phyloP scores from a whole-genome alignment of 1,284 basidiomycete genomes.

The Schizopora paradoxa region DNA sequence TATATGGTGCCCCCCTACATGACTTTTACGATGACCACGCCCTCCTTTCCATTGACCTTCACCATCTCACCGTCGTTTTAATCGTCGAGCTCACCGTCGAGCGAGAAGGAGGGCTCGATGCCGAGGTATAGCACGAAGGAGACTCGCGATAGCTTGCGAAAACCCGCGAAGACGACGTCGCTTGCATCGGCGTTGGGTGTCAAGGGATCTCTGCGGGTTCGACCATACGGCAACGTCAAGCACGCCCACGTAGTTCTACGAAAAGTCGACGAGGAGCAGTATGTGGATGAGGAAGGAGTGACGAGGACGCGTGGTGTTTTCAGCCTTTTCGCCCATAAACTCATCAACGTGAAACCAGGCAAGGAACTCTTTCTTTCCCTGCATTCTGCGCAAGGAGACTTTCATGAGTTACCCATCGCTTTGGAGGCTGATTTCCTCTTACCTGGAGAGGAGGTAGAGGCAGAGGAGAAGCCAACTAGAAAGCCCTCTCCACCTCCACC shows the following conservation, averaged over 20 bases:
- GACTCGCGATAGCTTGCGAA: too few relatives aligned
- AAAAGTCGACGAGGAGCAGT: constrained; percentile 15
- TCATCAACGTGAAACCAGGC: constrained; percentile 16
- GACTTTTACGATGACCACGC: too few relatives aligned
- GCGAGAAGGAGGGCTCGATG: too few relatives aligned
- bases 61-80: too few relatives aligned
- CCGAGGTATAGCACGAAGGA: too few relatives aligned
- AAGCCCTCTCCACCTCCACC: too few relatives aligned
- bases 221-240: constrained; percentile 15
- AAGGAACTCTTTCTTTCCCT: constrained; percentile 15
- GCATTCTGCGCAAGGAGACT: constrained; percentile 8
- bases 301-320: constrained; percentile 11
- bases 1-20: too few relatives aligned
- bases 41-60: too few relatives aligned
- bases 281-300: constrained; percentile 6
- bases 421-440: constrained; percentile 12
- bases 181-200: constrained; percentile 8
- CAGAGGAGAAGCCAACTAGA: too few relatives aligned
- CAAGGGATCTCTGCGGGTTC: constrained; percentile 11
- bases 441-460: constrained; percentile 2
- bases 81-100: too few relatives aligned
- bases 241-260: constrained; percentile 14
- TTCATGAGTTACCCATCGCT: constrained; percentile 10
- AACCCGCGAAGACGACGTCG: neutral
- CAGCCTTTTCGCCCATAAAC: constrained; percentile 15